These are phyloP conservation scores for Pleurotus ostreatus DNA, from an alignment of 768 basidiomycete species.

Conservation along the genomic window DNA sequence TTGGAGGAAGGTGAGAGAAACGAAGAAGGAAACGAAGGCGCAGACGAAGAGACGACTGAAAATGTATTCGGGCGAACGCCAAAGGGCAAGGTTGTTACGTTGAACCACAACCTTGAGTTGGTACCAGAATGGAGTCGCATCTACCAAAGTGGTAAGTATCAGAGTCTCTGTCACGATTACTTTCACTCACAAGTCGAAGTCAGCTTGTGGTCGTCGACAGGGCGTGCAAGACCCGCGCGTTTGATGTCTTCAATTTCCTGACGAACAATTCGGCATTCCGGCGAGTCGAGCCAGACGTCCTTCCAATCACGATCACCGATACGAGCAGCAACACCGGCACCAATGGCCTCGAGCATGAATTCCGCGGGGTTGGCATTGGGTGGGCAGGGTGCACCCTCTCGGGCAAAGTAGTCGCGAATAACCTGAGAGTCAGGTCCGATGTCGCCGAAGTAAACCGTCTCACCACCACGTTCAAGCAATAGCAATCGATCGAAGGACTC, in stretches of 20 bases:
- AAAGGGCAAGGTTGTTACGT: slow-evolving; percentile 68
- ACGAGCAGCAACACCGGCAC: slow-evolving; percentile 71
- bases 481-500: slow-evolving; percentile 78
- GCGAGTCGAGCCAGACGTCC: slow-evolving; percentile 76
- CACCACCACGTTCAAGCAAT: slow-evolving; percentile 72
- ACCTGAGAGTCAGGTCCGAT: slow-evolving; percentile 71
- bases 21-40: slow-evolving; percentile 62
- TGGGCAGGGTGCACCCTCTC: slow-evolving; percentile 72
- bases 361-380: slow-evolving; percentile 75
- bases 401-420: slow-evolving; percentile 73
- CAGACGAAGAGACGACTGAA: slow-evolving; percentile 81
- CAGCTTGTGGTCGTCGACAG: slow-evolving; percentile 32
- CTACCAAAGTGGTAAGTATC: slow-evolving; percentile 25
- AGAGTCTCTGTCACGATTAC: no score
- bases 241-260: slow-evolving; percentile 47
- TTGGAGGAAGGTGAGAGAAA: slow-evolving; percentile 78
- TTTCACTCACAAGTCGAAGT: slow-evolving; percentile 36
- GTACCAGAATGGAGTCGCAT: slow-evolving; percentile 72
- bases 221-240: slow-evolving; percentile 37
- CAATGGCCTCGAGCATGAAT: slow-evolving; percentile 84
- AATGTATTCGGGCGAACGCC: slow-evolving; percentile 83
- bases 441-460: slow-evolving; percentile 92
- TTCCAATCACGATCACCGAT: slow-evolving; percentile 84
- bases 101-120: slow-evolving; percentile 67
- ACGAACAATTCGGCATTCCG: slow-evolving; percentile 43